phyloP scores from a whole-genome alignment of 2,329 filamentous ascomycete species.

The Talaromyces piceae region DNA sequence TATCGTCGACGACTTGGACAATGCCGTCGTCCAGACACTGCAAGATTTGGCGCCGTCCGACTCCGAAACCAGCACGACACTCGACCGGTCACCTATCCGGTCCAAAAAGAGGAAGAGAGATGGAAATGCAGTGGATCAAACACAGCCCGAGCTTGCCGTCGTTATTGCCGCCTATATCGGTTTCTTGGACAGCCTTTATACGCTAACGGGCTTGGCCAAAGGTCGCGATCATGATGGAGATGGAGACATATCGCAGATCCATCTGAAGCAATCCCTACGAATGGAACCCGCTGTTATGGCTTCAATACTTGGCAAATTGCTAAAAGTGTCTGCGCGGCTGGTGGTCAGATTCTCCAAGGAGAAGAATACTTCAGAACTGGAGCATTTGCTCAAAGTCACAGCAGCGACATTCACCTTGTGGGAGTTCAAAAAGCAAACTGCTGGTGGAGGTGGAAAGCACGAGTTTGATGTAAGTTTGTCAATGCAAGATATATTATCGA shows the following conservation, averaged over 20 bases:
- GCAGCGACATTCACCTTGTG: constrained; percentile 30
- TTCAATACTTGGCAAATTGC: constrained; percentile 28
- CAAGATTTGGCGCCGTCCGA: constrained; percentile 21
- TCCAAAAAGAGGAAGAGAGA: constrained; percentile 35
- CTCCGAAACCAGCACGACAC: constrained; percentile 30
- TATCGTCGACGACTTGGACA: constrained; percentile 51
- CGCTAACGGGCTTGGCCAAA: constrained; percentile 22
- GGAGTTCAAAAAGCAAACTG: constrained; percentile 29
- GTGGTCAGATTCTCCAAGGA: constrained; percentile 22
- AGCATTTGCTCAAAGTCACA: constrained; percentile 28
- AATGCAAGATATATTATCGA: background rate
- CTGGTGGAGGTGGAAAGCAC: constrained; percentile 25
- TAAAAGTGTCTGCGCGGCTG: constrained; percentile 26
- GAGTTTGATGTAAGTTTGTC: constrained; percentile 25
- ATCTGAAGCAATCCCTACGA: constrained; percentile 34
- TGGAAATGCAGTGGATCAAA: constrained; percentile 11
- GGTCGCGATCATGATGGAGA: constrained; percentile 21
- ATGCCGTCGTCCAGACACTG: constrained; percentile 22
- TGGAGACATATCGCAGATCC: constrained; percentile 28
- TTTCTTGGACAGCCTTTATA: constrained; percentile 28
- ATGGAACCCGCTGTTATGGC: constrained; percentile 29
- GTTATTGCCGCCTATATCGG: constrained; percentile 27
- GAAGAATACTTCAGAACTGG: constrained; percentile 25
- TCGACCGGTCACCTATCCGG: constrained; percentile 21
- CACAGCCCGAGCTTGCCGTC: background rate